Base-by-base conservation (phyloP, 163 green algal genomes). In the Coccomyxa subellipsoidea region DNA sequence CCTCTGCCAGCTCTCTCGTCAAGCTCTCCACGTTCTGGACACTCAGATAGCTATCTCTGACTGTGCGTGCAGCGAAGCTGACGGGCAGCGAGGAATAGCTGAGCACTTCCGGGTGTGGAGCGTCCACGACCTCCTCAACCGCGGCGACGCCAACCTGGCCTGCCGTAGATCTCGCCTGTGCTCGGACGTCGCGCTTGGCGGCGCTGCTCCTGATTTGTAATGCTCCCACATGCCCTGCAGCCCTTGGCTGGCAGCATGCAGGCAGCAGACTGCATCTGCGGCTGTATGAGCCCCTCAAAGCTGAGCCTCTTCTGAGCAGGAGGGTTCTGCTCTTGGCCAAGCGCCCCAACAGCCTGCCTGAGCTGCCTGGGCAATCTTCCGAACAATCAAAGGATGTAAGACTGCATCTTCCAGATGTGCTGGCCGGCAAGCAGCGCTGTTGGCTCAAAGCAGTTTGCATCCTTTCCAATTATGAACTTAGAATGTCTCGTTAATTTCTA, bases 111-210 rank as follows among this genome's bases (percentile, higher is more conserved):
- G 66, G 29, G n/a, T 73, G 66, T 7, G 27, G 66, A 32, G 66
- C 66, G 29, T 73, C 66, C 29, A 73, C 66, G 32, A 73, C n/a
- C 8, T 66, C 47, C 47, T 73, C 66, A 32, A 73, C 66, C 27
- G 66, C 66, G 66, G 66, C 66, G 66, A 73, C 66, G 66, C 66
- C 66, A 73, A 73, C 66, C 66, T 73, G 66, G 27, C 66, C 66
- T 8, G 66, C 66, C 27, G n/a, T 73, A 34, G 66, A 73, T 73
- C 66, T n/a, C n/a, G 27, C 66, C n/a, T 34, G 29, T 1, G n/a
- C 8, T 73, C 29, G 10, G 66, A 73, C 66, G 27, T 73, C 66
- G 27, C 66, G 66, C 27, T 59, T 59, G 47, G 47, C 47, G 47
- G 47, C 47, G 47, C 4, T 59, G 47, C 47, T 59, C 3, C 47